Evolutionary conservation across 805 yeast genomes (phyloP).

Genomic region (Ogataea philodendri): DNA sequence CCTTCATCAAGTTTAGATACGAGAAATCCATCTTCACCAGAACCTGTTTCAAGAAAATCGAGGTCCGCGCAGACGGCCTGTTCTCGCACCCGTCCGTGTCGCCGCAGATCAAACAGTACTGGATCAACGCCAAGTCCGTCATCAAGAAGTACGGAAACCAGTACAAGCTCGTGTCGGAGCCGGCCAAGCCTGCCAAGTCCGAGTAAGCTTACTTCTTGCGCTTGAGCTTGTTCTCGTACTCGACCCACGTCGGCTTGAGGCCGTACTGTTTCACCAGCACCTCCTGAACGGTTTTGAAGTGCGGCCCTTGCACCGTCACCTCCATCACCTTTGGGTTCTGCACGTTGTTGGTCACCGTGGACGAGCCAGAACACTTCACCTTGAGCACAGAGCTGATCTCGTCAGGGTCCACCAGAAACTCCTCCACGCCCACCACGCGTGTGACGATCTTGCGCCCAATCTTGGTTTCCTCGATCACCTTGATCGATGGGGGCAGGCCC

Average conservation of each 20-base stretch:
- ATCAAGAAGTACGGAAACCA: conserved; percentile 23
- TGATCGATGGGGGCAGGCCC: conserved; percentile 68
- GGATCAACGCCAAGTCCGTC: conserved; percentile 46
- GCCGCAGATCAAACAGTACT: conserved; percentile 43
- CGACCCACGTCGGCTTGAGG: conserved; percentile 62
- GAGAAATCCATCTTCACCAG: conserved; percentile 75
- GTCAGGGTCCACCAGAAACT: conserved; percentile 61
- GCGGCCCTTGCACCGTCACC: conserved; percentile 91
- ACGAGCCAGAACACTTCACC: conserved; percentile 84
- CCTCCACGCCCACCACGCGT: conserved; percentile 64
- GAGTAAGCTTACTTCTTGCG: conserved; percentile 37
- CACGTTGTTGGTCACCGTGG: conserved; percentile 63
- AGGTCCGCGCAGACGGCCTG: conserved; percentile 58
- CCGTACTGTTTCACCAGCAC: conserved; percentile 58
- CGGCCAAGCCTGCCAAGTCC: conserved; percentile 17
- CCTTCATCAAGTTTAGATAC: conserved; percentile 73
- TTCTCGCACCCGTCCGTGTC: conserved; percentile 55
- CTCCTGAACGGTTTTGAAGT: conserved; percentile 59
- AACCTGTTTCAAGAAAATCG: conserved; percentile 58
- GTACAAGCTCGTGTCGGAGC: conserved; percentile 13
- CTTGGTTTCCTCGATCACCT: conserved; percentile 67
- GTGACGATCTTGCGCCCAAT: conserved; percentile 84
- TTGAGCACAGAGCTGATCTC: conserved; percentile 66
- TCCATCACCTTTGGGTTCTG: conserved; percentile 57
- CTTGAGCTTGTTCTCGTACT: conserved; percentile 60